Evolutionary conservation across 352 stramenopile species (phyloP), one percentile per base, ranked within the genome.

Genomic region (Globisporangium radiosum): DNA sequence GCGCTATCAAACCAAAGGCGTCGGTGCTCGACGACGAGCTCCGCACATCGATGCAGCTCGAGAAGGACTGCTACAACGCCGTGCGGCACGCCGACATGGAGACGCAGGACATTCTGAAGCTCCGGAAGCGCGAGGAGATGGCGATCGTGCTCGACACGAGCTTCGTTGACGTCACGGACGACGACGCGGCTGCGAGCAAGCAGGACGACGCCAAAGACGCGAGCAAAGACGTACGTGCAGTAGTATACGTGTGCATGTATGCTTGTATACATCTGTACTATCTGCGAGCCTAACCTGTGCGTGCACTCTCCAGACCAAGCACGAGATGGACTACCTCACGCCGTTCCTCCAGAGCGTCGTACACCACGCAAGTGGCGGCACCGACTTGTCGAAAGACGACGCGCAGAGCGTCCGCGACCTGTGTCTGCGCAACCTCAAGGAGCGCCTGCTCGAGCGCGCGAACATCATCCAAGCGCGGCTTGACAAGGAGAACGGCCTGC

Each of bases 401-500:
- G 91, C 93, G 4, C 75, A 95, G 49, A 73, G 62, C 2, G 88
- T 96, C 54, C 83, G 89, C 36, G 87, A 97, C 52, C 68, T 92
- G 62, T 98, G 92, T 71, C 80, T 98, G 36, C 89, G 89, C 59
- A 92, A 95, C 56, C 72, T 98, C 37, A 97, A 97, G 61, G 92
- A 97, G 66, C 80, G 93, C 7, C 67, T 98, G 42, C 69, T 98
- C 14, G 91, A 98, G 71, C 87, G 93, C 39, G 91, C 90, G 38
- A 97, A 96, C 69, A 98, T 98, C 70, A 98, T 98, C 68, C 92
- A 98, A 68, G 83, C 71, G 17, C 74, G 89, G 13, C 73, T 98
- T n/a, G 87, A 97, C 66, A 93, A 95, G 50, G 93, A 98, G 71
- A 98, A 97, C 62, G 69, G 77, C 36, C 64, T 90, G 43, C 71